A percentile compares a stretch with the other conserved stretches of the same genome.
Evolutionary conservation across 140 eudicot species (phyloP).

Genomic region (Senecio squalidus): DNA sequence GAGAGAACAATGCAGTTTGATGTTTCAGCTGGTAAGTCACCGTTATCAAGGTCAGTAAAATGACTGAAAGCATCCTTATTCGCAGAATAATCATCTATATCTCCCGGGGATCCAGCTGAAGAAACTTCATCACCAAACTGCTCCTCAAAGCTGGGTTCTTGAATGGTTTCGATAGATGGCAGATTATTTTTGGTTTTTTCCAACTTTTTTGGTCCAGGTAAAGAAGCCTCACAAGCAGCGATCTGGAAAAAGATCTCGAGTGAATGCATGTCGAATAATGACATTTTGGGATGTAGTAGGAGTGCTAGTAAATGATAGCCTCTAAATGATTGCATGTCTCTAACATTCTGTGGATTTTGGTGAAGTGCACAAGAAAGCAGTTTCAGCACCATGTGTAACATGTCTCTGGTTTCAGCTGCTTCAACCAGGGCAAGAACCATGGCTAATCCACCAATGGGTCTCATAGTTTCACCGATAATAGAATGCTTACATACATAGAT

Average conservation of each 20-base stretch:
- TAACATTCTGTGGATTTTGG: conserved; percentile 85
- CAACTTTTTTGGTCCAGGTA: conserved; percentile 73
- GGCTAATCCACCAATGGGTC: conserved; percentile 90
- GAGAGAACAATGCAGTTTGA: conserved; percentile 94
- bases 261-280: conserved; percentile 82
- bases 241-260: conserved; percentile 94
- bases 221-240: conserved; percentile 98
- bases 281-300: conserved; percentile 79
- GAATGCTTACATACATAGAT: conserved; percentile 80
- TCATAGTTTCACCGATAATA: conserved; percentile 83
- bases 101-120: conserved; percentile 75
- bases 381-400: conserved; percentile 92
- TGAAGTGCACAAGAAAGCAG: conserved; percentile 82
- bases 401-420: conserved; percentile 91
- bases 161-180: conserved; percentile 37
- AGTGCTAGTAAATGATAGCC: conserved; percentile 92
- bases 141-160: conserved; percentile 65
- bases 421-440: conserved; percentile 93
- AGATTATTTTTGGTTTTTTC: conserved; percentile 24
- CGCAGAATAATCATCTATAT: conserved; percentile 82
- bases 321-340: conserved; percentile 78
- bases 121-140: conserved; percentile 74
- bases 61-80: conserved; percentile 80
- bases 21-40: conserved; percentile 62
- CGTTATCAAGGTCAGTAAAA: conserved; percentile 69